Evolutionary conservation across 2,329 filamentous ascomycete species (phyloP), one percentile per base, ranked within the genome.

Genomic region (Mariannaea sp.): DNA sequence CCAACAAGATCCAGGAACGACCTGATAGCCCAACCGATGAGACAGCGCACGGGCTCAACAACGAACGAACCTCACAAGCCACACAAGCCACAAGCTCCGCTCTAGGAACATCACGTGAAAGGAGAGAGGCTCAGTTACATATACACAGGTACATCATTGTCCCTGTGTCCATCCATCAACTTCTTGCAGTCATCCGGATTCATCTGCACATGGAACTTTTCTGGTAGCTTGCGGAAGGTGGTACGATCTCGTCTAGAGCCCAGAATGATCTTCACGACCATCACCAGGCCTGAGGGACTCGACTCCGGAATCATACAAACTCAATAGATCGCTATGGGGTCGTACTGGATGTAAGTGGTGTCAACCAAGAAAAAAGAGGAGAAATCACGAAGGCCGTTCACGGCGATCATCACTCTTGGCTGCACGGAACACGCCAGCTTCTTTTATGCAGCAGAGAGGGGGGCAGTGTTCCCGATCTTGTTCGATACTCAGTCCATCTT

Each of bases 1-100:
- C 49, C 39, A 43, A 60, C 58, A 53, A 57, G 60, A 55, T 49
- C 17, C 59, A 58, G 58, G 30, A 27, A 27, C 36, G n/a, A n/a
- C 50, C 42, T 16, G 29, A 27, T 39, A 26, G 32, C 17, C 32
- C 32, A 35, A 14, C 9, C 7, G 22, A 40, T 38, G 13, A 33
- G 24, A 29, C 29, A 35, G 32, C 33, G 38, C 50, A 54, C 39
- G 29, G 43, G 44, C 45, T 54, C 33, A 48, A 48, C 50, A 48
- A 46, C 30, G 13, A 7, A 7, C 12, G 26, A 24, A 27, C n/a
- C 19, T 38, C 17, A 48, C 51, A 45, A 54, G 51, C 51, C 51
- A 54, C 51, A 54, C 26, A 7, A 20, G 27, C 13, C n/a, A n/a
- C n/a, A n/a, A n/a, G n/a, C n/a, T n/a, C n/a, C n/a, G n/a, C n/a